These are phyloP conservation scores for Berkeleyomyces rouxiae DNA, from an alignment of 2,329 filamentous ascomycete genomes.

Conservation along the genomic window DNA sequence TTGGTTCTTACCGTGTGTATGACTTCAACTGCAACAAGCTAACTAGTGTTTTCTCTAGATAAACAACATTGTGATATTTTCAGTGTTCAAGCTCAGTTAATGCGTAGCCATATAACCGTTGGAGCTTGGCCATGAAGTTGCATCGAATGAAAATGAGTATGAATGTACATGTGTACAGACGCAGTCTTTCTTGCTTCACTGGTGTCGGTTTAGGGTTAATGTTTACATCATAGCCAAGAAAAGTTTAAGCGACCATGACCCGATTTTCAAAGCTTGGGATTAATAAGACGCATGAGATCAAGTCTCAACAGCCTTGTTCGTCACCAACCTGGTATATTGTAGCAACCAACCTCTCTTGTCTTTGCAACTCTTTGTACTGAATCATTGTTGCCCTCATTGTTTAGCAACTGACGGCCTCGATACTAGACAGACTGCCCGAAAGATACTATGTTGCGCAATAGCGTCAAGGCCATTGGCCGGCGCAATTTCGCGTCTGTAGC, in stretches of 20 bases:
- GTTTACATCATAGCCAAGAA: background rate
- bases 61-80: background rate
- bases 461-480: slow-evolving; percentile 10
- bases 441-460: slow-evolving; percentile 11
- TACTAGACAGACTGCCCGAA: background rate
- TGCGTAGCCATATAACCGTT: background rate
- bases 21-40: background rate
- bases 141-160: background rate
- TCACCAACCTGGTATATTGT: background rate
- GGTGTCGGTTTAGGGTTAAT: background rate
- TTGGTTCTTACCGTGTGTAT: background rate
- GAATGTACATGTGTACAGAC: background rate
- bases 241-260: background rate
- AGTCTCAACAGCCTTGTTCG: background rate
- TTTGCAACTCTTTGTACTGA: background rate
- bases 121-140: background rate
- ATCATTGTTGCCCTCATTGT: background rate
- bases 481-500: slow-evolving; percentile 11
- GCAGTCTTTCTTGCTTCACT: background rate
- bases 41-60: background rate
- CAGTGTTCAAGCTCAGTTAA: background rate
- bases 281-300: background rate
- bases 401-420: background rate
- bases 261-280: background rate
- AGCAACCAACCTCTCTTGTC: background rate